Evolutionary conservation across 129 eudicot genomes (phyloP).

Genomic region (Helichrysum umbraculigerum): DNA sequence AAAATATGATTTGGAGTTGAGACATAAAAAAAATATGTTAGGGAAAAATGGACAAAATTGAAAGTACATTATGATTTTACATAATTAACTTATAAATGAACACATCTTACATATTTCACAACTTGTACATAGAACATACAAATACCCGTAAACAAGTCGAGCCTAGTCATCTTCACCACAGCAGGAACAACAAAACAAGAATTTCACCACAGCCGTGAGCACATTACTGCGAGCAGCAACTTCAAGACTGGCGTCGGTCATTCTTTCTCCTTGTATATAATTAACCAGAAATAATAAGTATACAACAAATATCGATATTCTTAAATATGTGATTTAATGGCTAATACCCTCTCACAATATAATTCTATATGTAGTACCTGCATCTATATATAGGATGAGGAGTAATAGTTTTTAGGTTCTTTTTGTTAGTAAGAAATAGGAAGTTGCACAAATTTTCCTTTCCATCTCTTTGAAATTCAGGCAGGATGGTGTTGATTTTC

Average conservation of each 20-base stretch:
- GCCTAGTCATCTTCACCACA: neutral
- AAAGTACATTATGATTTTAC: neutral
- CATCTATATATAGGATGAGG: neutral
- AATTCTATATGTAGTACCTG: neutral
- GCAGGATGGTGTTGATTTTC: neutral
- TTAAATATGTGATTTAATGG: neutral
- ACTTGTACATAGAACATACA: neutral
- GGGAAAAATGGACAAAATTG: neutral
- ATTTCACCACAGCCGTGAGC: neutral
- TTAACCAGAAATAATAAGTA: neutral
- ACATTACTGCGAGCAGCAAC: neutral
- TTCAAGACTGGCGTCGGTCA: neutral
- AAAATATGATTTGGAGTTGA: too few species aligned
- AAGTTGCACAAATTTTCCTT: neutral
- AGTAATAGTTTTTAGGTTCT: neutral
- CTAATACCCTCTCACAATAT: neutral
- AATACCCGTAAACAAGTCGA: neutral
- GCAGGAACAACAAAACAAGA: neutral
- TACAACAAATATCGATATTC: neutral
- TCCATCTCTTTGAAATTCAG: neutral
- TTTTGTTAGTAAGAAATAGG: too few species aligned
- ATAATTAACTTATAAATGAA: neutral
- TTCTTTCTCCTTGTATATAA: neutral
- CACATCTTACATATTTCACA: neutral
- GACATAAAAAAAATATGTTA: too few species aligned